A percentile compares a stretch with the other conserved stretches of the same genome.
phyloP scores from a whole-genome alignment of 2,329 filamentous ascomycete species.

The Pestalotiopsis sp. region DNA sequence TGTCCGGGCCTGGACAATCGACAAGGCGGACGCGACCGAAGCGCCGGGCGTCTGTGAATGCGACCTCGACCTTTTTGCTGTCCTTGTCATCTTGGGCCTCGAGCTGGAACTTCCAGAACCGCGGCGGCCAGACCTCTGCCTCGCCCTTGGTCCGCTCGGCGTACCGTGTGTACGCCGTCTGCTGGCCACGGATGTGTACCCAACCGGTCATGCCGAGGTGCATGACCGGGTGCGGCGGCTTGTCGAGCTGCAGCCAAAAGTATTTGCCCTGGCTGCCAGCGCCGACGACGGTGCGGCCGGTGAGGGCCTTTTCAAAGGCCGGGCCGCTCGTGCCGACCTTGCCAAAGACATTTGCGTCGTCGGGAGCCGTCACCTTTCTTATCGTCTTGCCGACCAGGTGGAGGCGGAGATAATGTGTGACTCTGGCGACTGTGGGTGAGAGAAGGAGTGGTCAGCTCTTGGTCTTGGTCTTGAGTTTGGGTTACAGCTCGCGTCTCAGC shows the following conservation, averaged over 20 bases:
- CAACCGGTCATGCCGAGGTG: conserved; percentile 86
- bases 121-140: conserved; percentile 80
- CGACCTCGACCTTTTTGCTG: conserved; percentile 59
- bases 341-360: conserved; percentile 86
- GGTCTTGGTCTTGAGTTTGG: neutral
- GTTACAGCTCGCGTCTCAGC: neutral
- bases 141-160: conserved; percentile 72
- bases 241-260: conserved; percentile 82
- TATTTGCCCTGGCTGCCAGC: conserved; percentile 94
- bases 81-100: conserved; percentile 61
- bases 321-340: conserved; percentile 82
- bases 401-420: conserved; percentile 82
- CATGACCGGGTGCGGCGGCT: conserved; percentile 84
- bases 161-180: conserved; percentile 79
- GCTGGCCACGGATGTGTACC: conserved; percentile 82
- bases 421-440: conserved; percentile 67
- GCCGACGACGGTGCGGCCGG: conserved; percentile 70
- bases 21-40: conserved; percentile 81
- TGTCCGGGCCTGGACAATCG: conserved; percentile 75
- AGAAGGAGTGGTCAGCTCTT: neutral
- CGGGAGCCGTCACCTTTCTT: conserved; percentile 67
- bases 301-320: conserved; percentile 74
- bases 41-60: conserved; percentile 83
- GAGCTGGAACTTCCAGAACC: conserved; percentile 85
- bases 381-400: conserved; percentile 86